Base-by-base conservation (phyloP, 2,329 filamentous ascomycete genomes). In the Colletotrichum zoysiae region DNA sequence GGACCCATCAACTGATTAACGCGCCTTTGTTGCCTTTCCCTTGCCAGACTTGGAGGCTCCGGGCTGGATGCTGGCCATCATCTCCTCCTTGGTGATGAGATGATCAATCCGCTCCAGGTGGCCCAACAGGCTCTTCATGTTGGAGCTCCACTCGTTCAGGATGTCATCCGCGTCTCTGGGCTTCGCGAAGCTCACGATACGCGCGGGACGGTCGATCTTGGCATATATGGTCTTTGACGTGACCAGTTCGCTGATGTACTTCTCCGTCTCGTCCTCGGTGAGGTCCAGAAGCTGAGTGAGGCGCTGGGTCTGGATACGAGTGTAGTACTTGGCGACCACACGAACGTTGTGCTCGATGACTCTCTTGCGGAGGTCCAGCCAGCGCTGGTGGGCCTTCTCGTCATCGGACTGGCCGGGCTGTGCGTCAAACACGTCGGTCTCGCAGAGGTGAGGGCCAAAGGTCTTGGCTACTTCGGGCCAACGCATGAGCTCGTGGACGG, bases 301-400 rank as follows among this genome's bases (percentile, higher is more conserved):
- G 44, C 96, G 93, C 75, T 91, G 90, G 88, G 98, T 96, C 81
- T 94, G 92, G 80, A 99, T 97, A 77, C 96, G 94, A 30, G 96
- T 99, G 86, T 99, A 99, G 87, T 99, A 99, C 84, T 97, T 97
- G 77, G 96, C 96, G 48, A 99, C 90, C 2, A 99, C 96, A 64
- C 96, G 94, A 65, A 99, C 95, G 76, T 99, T 99, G 86, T 99
- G 96, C 86, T 99, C 96, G 78, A 99, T 99, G 74, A 99, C 96
- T 65, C 96, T 95, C 88, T 98, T 98, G 78, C 96, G 93, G 75
- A 99, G 86, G 80, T 98, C 96, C 80, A 96, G 89, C 95, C 95
- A 99, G 81, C 96, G 90, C 82, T 92, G 90, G 82, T 93, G 86
- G 38, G 95, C 92, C 83, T 97, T 95, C 73, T 92, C 88, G 77